Percentiles rank a stretch among this genome's conserved stretches.
These are phyloP conservation scores for Mercurialis annua DNA, from an alignment of 345 rosid genomes.

Conservation along the genomic window DNA sequence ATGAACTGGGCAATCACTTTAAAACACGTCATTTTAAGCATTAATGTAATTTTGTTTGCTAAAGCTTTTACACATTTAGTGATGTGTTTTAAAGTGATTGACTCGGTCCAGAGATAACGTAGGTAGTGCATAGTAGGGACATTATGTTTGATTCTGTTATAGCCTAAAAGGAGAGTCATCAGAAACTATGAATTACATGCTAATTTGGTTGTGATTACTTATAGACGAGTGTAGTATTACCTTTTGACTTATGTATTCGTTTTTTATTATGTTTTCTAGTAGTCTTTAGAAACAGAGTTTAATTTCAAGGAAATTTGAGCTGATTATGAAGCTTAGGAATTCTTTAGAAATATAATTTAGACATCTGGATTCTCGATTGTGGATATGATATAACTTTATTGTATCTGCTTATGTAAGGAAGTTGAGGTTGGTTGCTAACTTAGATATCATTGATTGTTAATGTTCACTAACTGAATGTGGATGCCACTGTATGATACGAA, in stretches of 20 bases:
- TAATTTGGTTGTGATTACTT: too few relatives aligned
- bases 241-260: too few relatives aligned
- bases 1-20: too few relatives aligned
- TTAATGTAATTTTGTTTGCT: background rate
- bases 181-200: too few relatives aligned
- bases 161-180: too few relatives aligned
- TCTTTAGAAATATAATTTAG: background rate
- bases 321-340: background rate
- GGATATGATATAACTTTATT: background rate
- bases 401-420: background rate
- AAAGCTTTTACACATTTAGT: too few relatives aligned
- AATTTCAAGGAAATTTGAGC: background rate
- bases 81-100: too few relatives aligned
- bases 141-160: too few relatives aligned
- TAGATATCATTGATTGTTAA: background rate
- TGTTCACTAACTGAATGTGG: background rate
- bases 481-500: slow-evolving; percentile 1
- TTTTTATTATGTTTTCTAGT: too few relatives aligned
- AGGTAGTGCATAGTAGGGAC: too few relatives aligned
- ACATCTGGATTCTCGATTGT: background rate
- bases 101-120: too few relatives aligned
- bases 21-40: background rate
- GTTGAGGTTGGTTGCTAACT: background rate
- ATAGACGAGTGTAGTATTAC: too few relatives aligned
- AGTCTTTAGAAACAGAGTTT: background rate